Conservation (phyloP, 139 green algal species). For the Tetradesmus obliquus region DNA sequence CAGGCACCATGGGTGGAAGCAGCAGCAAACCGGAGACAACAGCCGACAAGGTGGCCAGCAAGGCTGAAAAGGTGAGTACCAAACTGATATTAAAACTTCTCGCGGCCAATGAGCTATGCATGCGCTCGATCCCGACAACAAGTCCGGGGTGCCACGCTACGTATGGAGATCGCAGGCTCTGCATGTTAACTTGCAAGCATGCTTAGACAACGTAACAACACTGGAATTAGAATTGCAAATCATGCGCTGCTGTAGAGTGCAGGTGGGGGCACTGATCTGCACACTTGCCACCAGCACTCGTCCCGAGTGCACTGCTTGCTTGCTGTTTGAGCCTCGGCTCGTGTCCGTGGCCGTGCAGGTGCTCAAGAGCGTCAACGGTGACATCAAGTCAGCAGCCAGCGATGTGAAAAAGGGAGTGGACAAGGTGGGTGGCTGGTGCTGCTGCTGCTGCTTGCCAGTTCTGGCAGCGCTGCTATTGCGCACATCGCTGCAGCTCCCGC, state of each 20-base stretch:
- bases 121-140: not conserved
- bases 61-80: not conserved
- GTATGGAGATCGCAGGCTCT: not conserved
- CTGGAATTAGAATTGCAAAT: not conserved
- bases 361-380: not conserved
- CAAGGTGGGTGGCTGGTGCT: slow-evolving; percentile 16
- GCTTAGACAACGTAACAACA: not conserved
- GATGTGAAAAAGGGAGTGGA: slow-evolving; percentile 21
- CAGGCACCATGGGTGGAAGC: not conserved
- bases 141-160: not conserved
- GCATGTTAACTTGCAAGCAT: not conserved
- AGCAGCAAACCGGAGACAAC: not conserved
- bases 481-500: too few species aligned
- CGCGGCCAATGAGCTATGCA: not conserved
- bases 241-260: not conserved
- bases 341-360: not conserved
- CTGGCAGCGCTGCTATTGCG: not conserved
- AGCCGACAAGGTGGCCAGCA: not conserved
- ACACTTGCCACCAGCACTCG: not conserved
- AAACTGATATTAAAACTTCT: not conserved
- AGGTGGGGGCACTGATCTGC: not conserved
- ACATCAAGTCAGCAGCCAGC: not conserved
- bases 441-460: not conserved
- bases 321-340: not conserved
- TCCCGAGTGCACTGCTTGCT: not conserved